Base-by-base conservation (phyloP, 352 stramenopile genomes). In the Globisporangium paroecandrum region DNA sequence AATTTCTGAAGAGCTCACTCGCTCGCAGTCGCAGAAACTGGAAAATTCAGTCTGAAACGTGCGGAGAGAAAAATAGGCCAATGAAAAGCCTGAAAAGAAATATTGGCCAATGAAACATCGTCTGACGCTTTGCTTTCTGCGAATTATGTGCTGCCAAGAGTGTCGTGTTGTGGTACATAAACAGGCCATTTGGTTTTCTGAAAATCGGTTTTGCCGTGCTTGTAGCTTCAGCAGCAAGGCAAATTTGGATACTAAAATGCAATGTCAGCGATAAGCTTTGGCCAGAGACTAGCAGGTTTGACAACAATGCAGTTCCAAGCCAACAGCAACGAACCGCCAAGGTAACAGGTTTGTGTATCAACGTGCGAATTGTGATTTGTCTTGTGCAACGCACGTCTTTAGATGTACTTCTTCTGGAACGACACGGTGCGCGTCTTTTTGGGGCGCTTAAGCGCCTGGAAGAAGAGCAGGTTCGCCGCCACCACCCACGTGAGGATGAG, bases 371-470 rank as follows among this genome's bases (percentile, higher is more conserved):
- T 24, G 43, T 51, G 43, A 5, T 12, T 38, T n/a, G 18, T 58
- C 12, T 25, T 38, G 6, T 9, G 10, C 2, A 36, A 15, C 15
- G 9, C 8, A n/a, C 38, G 4, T 18, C 1, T 32, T 76, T 69
- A 77, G 57, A 78, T 47, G 63, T 77, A 68, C 41, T 83, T 79
- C 57, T 78, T 79, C 32, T 79, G 76, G 68, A 89, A 91, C 13
- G 81, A 85, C 43, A 91, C 83, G 22, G 71, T 69, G 9, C 75
- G 76, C n/a, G 81, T 79, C 61, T 76, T 78, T 67, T 86, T 82
- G 10, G 84, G 84, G 5, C 83, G 79, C 75, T 90, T 93, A 58
- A 93, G 82, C 55, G 81, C 77, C 69, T 91, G 83, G 68, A 73
- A 89, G 64, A 93, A 84, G 20, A 66, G 13, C 24, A 71, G 58